Conservation (phyloP, 1,284 basidiomycete genomes). For the Ceratobasidium sp. region DNA sequence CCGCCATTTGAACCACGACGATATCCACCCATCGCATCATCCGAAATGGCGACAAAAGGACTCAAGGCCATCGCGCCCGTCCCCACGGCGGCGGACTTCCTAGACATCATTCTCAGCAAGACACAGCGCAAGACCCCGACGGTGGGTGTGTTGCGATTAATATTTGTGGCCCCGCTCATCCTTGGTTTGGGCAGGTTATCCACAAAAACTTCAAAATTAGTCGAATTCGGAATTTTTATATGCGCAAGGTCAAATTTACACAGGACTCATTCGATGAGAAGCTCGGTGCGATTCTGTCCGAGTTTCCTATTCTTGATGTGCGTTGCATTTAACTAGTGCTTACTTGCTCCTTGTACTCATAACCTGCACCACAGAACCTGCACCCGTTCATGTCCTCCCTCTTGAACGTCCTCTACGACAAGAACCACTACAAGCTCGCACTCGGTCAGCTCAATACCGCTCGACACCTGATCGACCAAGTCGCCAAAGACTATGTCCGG, state of each 20-base stretch:
- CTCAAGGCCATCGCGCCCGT: constrained; percentile 97
- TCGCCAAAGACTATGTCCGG: constrained; percentile 94
- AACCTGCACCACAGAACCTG: constrained; percentile 75
- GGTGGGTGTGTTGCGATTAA: constrained; percentile 59
- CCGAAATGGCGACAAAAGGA: constrained; percentile 82
- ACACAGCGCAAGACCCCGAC: constrained; percentile 98
- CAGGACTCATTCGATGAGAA: constrained; percentile 99
- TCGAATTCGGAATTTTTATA: constrained; percentile 93
- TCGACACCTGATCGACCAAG: constrained; percentile 92
- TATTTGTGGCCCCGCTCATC: not conserved
- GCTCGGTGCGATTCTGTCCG: constrained; percentile 89
- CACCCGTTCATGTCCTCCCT: constrained; percentile 94
- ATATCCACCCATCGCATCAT: not conserved
- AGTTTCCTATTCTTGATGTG: constrained; percentile 98
- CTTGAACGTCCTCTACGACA: constrained; percentile 97
- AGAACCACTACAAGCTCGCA: constrained; percentile 98
- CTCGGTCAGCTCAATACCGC: constrained; percentile 94
- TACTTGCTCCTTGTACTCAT: constrained; percentile 24
- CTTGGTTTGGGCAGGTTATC: constrained; percentile 69
- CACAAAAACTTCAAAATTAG: constrained; percentile 99
- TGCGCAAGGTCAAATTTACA: constrained; percentile 99
- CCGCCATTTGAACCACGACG: not conserved
- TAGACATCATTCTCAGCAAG: constrained; percentile 94
- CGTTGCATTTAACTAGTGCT: constrained; percentile 50
- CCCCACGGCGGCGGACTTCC: constrained; percentile 92